A percentile compares a stretch with the other conserved stretches of the same genome.
These are phyloP conservation scores for Penicillium sumatraense DNA, from an alignment of 2,329 filamentous ascomycete species.

Conservation along the genomic window DNA sequence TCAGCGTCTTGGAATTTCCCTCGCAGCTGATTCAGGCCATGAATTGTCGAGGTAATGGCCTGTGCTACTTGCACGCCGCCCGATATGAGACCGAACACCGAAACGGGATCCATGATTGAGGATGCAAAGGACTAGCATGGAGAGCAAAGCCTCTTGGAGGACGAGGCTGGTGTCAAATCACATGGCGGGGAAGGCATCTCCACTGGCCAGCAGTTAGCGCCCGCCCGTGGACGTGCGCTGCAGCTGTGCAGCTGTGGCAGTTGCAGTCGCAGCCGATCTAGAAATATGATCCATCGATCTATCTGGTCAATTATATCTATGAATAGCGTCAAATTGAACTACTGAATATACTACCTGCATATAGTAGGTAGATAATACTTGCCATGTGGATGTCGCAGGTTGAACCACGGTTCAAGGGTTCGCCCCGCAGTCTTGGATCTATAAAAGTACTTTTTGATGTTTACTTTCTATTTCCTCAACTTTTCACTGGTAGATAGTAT, in stretches of 20 bases:
- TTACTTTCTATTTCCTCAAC: too few relatives aligned
- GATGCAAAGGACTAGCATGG: background rate
- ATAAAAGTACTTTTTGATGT: too few relatives aligned
- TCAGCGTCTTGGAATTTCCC: constrained; percentile 44
- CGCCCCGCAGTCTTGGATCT: too few relatives aligned
- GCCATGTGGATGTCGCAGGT: too few relatives aligned
- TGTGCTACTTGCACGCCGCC: constrained; percentile 40
- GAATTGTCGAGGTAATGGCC: constrained; percentile 38
- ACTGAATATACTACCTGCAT: too few relatives aligned
- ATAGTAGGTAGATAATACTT: too few relatives aligned
- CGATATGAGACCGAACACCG: constrained; percentile 39
- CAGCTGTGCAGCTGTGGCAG: background rate
- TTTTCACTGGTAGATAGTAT: too few relatives aligned
- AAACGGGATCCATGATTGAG: constrained; percentile 39
- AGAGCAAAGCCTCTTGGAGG: background rate
- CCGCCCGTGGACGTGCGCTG: background rate
- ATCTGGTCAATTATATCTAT: too few relatives aligned
- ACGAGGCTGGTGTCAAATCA: constrained; percentile 1
- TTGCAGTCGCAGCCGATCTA: background rate
- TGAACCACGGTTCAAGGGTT: too few relatives aligned
- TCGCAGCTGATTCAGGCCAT: constrained; percentile 36
- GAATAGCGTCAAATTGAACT: too few relatives aligned
- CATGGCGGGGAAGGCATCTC: constrained; percentile 1
- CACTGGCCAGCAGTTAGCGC: background rate
- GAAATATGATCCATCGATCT: background rate